phyloP scores from a whole-genome alignment of 2,329 filamentous ascomycete genomes.

The Ascocoryne sarcoides region DNA sequence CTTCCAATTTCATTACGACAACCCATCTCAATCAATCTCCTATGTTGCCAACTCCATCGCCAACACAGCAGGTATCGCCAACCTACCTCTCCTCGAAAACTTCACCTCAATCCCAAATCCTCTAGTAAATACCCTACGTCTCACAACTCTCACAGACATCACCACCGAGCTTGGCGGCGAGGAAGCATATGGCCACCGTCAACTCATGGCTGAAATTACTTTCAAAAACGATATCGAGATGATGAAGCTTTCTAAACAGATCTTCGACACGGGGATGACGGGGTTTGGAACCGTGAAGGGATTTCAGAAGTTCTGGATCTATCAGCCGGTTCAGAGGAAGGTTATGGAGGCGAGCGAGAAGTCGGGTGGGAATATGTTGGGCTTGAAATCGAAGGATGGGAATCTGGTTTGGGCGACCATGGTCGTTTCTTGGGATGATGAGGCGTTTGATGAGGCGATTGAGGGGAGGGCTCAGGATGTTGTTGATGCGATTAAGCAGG shows the following conservation, averaged over 20 bases:
- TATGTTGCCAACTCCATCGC: conserved; percentile 3
- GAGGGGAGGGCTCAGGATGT: conserved; percentile 1
- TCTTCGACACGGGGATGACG: not conserved
- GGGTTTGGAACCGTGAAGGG: not conserved
- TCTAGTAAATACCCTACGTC: not conserved
- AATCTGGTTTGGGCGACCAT: conserved; percentile 1
- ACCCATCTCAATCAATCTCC: not conserved
- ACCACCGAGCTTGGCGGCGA: not conserved
- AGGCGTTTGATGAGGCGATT: not conserved
- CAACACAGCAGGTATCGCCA: conserved; percentile 12
- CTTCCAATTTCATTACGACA: conserved; percentile 1
- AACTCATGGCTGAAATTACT: not conserved
- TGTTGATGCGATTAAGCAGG: not conserved
- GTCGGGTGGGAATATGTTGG: conserved; percentile 3
- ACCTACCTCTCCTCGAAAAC: conserved; percentile 10
- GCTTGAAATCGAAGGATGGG: conserved; percentile 1
- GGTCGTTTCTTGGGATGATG: conserved; percentile 1
- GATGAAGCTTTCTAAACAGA: not conserved
- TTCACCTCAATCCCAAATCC: conserved; percentile 12
- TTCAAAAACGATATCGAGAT: conserved; percentile 2
- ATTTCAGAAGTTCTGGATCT: not conserved
- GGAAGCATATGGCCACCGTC: not conserved
- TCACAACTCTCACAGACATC: not conserved
- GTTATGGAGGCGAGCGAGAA: not conserved
- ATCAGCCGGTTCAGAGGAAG: not conserved